Conservation (phyloP, 2,329 filamentous ascomycete species). For the Thermochaetoides dissita region DNA sequence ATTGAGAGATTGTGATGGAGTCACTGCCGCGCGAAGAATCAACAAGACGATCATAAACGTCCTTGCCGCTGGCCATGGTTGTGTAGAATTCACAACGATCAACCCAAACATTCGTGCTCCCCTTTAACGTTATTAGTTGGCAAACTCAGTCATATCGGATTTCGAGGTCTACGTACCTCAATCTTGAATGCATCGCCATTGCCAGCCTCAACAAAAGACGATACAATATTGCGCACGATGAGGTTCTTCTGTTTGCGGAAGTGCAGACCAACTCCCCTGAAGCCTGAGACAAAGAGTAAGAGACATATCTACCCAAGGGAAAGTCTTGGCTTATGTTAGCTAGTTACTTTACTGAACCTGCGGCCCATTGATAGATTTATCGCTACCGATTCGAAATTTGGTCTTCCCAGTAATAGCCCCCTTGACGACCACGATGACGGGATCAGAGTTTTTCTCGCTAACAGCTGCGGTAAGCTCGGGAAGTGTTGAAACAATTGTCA, state of each 20-base stretch:
- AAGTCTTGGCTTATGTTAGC: no score
- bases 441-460: conserved; percentile 24
- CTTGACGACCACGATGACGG: conserved; percentile 31
- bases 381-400: conserved; percentile 31
- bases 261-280: conserved; percentile 35
- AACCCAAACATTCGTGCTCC: conserved; percentile 47
- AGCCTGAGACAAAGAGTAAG: no score
- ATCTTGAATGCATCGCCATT: conserved; percentile 48
- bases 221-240: conserved; percentile 48
- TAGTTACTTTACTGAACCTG: no score
- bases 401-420: conserved; percentile 28
- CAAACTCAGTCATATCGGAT: no score
- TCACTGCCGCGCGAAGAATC: conserved; percentile 51
- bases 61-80: conserved; percentile 46
- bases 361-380: conserved; percentile 39
- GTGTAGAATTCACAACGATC: conserved; percentile 54
- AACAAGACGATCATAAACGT: conserved; percentile 55
- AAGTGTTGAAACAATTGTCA: conserved; percentile 39
- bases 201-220: conserved; percentile 39
- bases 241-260: conserved; percentile 42
- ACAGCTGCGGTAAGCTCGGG: conserved; percentile 36
- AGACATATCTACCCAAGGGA: no score
- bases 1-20: conserved; percentile 38
- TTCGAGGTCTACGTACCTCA: no score
- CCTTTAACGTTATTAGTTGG: conserved; percentile 27